Base-by-base conservation (phyloP, 2,329 filamentous ascomycete genomes). In the Fusarium tricinctum region DNA sequence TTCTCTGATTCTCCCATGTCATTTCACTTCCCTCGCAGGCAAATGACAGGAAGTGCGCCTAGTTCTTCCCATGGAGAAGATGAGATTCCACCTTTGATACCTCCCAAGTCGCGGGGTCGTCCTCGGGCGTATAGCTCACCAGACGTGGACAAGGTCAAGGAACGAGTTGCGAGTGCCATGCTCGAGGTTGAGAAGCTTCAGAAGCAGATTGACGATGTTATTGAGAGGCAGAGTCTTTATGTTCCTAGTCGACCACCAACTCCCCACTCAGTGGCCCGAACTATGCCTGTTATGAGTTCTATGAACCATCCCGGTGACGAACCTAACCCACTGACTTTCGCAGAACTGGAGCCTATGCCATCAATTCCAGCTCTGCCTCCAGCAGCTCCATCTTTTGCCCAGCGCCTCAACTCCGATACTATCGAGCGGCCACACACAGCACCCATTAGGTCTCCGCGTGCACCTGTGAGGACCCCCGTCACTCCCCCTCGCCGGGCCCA, bases 221-320 rank as follows among this genome's bases (percentile, higher is more conserved):
- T 89, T 23, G 86, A 89, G 79, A 83, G 86, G 61, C 86, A 88
- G 77, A 90, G 85, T 75, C 76, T 88, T 33, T 89, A 87, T 66
- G 68, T 81, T 19, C 79, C 74, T 61, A 87, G 85, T 74, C 82
- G 86, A 48, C 85, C 86, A 32, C 84, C 85, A 42, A 88, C 84
- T 39, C 78, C 82, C 20, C 78, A 83, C 63, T 85, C 82, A 22
- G 73, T 78, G 69, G 74, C 74, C 39, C 68, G 62, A 38, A 75
- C 72, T 3, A 58, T 76, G 68, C 73, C 73, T 39, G 74, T 79
- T 81, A 74, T 73, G 75, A 58, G 53, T 40, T 63, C 61, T 59
- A 63, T 26, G 63, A 46, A 33, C 33, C 47, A 40, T 30, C 53
- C 48, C 58, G 32, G 49, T 54, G 46, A 48, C n/a, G 58, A 56